Base-by-base conservation (phyloP, 1,139 yeast genomes). In the Williopsis jadinii region DNA sequence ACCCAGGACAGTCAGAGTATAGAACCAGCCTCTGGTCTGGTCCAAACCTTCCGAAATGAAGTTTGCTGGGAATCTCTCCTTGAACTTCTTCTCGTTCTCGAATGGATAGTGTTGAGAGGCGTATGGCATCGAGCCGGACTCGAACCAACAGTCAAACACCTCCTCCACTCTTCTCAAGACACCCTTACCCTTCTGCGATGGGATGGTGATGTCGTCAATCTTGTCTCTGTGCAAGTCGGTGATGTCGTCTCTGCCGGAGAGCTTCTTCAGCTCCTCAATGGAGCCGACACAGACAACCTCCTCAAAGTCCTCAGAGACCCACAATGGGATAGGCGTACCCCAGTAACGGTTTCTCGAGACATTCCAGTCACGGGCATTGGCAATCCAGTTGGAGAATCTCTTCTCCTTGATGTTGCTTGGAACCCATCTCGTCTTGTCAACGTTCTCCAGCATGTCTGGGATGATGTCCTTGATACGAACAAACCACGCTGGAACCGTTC, bases 11-110 rank as follows among this genome's bases (percentile, higher is more conserved):
- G 95, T 83, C 62, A 94, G 74, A 39, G 98, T 92, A 67, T 94
- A 94, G 70, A 94, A 94, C 99, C 99, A 92, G 62, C 99, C 99
- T 78, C 99, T 86, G 41, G 99, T 92, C 72, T 92, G 99, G 70
- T 92, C 99, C 56, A 92, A 78, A 68, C 99, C 99, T 72, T 92
- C 99, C 47, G 97, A 84, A 56, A 92, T 94, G 66, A 92, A 92
- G 65, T 94, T 92, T 33, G 96, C 99, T 41, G 98, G 98, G 80
- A 84, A 92, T 40, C 85, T 76, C 45, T 75, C 63, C 41, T 71
- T 59, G 68, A 92, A 90, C 43, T 65, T 64, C 14, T 84, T 87
- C 59, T 77, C 67, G 60, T 77, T 77, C 67, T 90, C 97, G 63
- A 92, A 92, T 54, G 99, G 99, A 61, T 90, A 94, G 65, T 94